A percentile compares a stretch with the other conserved stretches of the same genome.
phyloP scores from a whole-genome alignment of 192 early-diverging fungal genomes.

The Backusella macrospora region DNA sequence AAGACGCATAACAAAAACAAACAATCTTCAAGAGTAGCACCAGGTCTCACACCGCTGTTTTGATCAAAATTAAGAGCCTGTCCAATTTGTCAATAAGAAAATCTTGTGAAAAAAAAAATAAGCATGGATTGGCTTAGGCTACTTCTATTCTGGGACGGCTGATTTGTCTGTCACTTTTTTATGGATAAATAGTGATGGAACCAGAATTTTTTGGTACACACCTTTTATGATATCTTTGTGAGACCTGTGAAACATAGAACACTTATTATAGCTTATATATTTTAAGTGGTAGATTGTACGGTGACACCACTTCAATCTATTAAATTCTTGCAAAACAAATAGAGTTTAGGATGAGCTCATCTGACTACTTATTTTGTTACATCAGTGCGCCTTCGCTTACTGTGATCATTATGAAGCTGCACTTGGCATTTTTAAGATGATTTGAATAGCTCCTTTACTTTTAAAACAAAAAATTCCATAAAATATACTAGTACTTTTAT shows the following conservation, averaged over 20 bases:
- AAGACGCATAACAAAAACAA: too few relatives aligned
- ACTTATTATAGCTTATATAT: neutral
- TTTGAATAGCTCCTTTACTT: neutral
- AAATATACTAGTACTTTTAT: neutral
- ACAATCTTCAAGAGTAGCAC: too few relatives aligned
- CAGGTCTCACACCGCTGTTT: too few relatives aligned
- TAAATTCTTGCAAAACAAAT: conserved; percentile 4
- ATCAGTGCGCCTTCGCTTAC: neutral
- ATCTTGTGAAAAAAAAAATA: neutral
- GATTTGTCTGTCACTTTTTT: neutral
- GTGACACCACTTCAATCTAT: neutral
- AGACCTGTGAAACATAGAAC: neutral
- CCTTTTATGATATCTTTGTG: neutral
- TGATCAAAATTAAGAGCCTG: too few relatives aligned
- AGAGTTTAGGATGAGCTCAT: neutral
- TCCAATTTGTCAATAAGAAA: too few relatives aligned
- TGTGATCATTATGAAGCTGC: neutral
- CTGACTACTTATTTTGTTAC: neutral
- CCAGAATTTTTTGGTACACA: neutral
- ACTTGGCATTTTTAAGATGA: neutral
- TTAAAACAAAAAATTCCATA: neutral
- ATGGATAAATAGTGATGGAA: neutral
- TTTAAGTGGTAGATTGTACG: neutral
- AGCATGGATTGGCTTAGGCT: neutral
- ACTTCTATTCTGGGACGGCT: neutral